Evolutionary conservation across 2,329 filamentous ascomycete genomes (phyloP).

Genomic region (Exophiala phaeomuriformis): DNA sequence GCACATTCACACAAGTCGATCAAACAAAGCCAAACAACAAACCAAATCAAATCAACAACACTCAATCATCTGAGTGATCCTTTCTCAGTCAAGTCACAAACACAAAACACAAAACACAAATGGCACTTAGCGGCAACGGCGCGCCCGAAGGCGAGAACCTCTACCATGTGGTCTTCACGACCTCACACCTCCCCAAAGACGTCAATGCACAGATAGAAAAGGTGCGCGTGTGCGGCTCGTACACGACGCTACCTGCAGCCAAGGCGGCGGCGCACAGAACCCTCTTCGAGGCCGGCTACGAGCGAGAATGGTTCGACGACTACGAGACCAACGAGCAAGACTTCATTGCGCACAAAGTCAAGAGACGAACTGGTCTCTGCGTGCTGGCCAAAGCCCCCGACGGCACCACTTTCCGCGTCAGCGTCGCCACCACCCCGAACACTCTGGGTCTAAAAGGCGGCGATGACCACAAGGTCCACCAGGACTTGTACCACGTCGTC

Average conservation of each 20-base stretch:
- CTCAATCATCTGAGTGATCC: background rate
- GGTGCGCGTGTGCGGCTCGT: slow-evolving; percentile 28
- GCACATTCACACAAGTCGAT: background rate
- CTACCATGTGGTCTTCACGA: slow-evolving; percentile 29
- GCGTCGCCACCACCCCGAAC: slow-evolving; percentile 27
- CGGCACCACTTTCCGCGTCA: slow-evolving; percentile 28
- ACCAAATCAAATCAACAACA: background rate
- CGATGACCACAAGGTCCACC: slow-evolving; percentile 26
- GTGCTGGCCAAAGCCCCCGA: slow-evolving; percentile 27
- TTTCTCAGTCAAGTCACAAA: background rate
- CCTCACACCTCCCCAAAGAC: slow-evolving; percentile 25
- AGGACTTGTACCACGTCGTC: slow-evolving; percentile 29
- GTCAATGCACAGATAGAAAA: slow-evolving; percentile 28
- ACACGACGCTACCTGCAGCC: slow-evolving; percentile 25
- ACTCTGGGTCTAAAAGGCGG: slow-evolving; percentile 11
- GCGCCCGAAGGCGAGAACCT: slow-evolving; percentile 15
- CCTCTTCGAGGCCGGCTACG: slow-evolving; percentile 31
- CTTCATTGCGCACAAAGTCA: slow-evolving; percentile 19
- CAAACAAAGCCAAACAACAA: background rate
- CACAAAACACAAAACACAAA: slow-evolving; percentile 1
- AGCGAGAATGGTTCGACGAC: slow-evolving; percentile 28
- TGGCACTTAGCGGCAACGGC: slow-evolving; percentile 15
- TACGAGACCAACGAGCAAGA: slow-evolving; percentile 25
- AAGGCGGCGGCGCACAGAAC: slow-evolving; percentile 28
- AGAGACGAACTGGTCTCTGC: slow-evolving; percentile 23